A percentile compares a stretch with the other conserved stretches of the same genome.
phyloP scores from a whole-genome alignment of 257 asterid species.

The Ilex aquifolium region DNA sequence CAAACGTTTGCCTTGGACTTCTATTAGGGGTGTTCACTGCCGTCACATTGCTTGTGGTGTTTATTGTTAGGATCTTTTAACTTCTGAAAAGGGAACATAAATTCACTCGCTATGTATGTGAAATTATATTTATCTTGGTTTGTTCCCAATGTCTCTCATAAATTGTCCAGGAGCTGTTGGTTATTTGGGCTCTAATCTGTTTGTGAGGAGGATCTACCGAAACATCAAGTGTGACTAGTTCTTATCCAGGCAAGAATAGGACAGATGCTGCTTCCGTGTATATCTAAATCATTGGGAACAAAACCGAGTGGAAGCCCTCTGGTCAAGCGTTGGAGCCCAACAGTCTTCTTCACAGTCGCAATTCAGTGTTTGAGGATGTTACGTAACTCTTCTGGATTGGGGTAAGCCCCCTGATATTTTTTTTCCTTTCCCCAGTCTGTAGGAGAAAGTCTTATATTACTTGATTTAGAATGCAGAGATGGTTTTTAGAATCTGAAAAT shows the following conservation, averaged over 20 bases:
- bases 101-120: too few relatives aligned
- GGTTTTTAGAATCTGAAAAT: not conserved
- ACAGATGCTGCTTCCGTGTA: not conserved
- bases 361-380: not conserved
- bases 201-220: constrained; percentile 43
- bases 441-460: not conserved
- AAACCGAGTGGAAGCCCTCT: too few relatives aligned
- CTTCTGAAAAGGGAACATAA: too few relatives aligned
- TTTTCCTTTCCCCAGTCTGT: not conserved
- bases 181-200: constrained; percentile 40
- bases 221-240: constrained; percentile 44
- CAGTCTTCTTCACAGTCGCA: not conserved
- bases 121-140: not conserved
- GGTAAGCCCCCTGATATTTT: not conserved
- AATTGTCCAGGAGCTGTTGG: constrained; percentile 42
- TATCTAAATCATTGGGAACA: too few relatives aligned
- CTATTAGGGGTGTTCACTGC: too few relatives aligned
- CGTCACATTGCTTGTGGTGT: too few relatives aligned
- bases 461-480: not conserved
- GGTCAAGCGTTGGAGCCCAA: not conserved
- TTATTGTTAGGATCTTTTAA: too few relatives aligned
- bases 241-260: not conserved
- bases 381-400: not conserved
- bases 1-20: too few relatives aligned
- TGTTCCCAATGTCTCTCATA: not conserved